Evolutionary conservation across 1,284 basidiomycete genomes (phyloP), one percentile per base, ranked within the genome.

Genomic region (Sanghuangporus baumii): DNA sequence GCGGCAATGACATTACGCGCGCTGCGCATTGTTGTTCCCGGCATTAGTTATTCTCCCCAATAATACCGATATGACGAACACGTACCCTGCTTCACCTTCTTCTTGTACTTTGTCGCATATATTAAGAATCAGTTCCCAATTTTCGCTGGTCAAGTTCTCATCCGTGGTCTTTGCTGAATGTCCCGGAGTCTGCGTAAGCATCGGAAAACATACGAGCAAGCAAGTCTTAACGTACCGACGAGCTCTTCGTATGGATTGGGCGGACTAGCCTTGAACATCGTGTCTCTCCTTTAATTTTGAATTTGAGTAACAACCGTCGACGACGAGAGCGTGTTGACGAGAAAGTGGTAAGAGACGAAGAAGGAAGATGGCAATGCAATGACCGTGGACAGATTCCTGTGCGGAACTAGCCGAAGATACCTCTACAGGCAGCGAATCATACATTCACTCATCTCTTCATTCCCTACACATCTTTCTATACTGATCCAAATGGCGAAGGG

Each of bases 21-120:
- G 18, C 96, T 97, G 74, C 23, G 58, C 40, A 40, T 57, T 40
- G 56, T n/a, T 16, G 11, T n/a, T n/a, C 52, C 12, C 34, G 14
- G 23, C 31, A 38, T n/a, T 16, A 47, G 26, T 12, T 36, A 46
- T 46, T 46, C 46, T 40, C 26, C 26, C 26, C 6, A 38, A 11
- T 55, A 12, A 57, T 48, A 41, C 16, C 18, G 38, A 43, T 26
- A 57, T 43, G 63, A 51, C 23, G 43, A 18, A n/a, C 11, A 75
- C 82, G 63, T 68, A 94, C 94, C 94, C 94, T 63, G 82, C 75
- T 69, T 88, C 84, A 5, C 92, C 91, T 66, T 98, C 95, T 11
- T 94, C 93, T 11, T 84, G 81, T 4, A 99, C 94, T 77, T 97
- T 97, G 78, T 99, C 97, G 72, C 95, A 98, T n/a, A 99, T 78